Base-by-base conservation (phyloP, 139 green algal species). In the Chlorella sp. region DNA sequence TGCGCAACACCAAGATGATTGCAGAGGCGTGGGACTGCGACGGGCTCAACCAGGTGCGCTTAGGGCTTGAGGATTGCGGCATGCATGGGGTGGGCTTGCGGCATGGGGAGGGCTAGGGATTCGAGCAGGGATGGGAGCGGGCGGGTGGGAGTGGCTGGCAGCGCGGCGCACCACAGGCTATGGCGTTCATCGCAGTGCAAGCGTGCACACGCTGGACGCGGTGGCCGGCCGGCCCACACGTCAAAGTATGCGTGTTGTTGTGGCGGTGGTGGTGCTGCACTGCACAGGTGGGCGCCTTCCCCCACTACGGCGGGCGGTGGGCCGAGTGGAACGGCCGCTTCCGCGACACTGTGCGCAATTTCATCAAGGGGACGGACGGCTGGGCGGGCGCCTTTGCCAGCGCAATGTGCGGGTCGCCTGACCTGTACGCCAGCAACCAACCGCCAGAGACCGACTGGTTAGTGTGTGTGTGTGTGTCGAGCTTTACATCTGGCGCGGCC, bases 21-120 rank as follows among this genome's bases (percentile, higher is more conserved):
- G 91, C 95, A 0, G 95, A 99, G 86, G 93, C 95, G 1, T 99
- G 95, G 95, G 95, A 99, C 83, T 97, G 91, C 66, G 95, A 95
- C 70, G 94, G 93, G 0, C 87, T 99, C 27, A 96, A 98, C 83
- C 95, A 98, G 89, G 94, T 96, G 62, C 26, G 5, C 30, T 49
- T 75, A 92, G 88, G 90, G 70, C n/a, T n/a, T n/a, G n/a, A n/a
- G n/a, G n/a, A n/a, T n/a, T n/a, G n/a, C n/a, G n/a, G n/a, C n/a
- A n/a, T n/a, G n/a, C n/a, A n/a, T n/a, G n/a, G n/a, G n/a, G n/a
- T n/a, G n/a, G n/a, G n/a, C n/a, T n/a, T n/a, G n/a, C n/a, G n/a
- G n/a, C n/a, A n/a, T n/a, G n/a, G n/a, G n/a, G n/a, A n/a, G n/a
- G n/a, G n/a, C n/a, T n/a, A n/a, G n/a, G n/a, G n/a, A n/a, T n/a